These are phyloP conservation scores for Syzygium jambos DNA, from an alignment of 345 rosid genomes.

Conservation along the genomic window DNA sequence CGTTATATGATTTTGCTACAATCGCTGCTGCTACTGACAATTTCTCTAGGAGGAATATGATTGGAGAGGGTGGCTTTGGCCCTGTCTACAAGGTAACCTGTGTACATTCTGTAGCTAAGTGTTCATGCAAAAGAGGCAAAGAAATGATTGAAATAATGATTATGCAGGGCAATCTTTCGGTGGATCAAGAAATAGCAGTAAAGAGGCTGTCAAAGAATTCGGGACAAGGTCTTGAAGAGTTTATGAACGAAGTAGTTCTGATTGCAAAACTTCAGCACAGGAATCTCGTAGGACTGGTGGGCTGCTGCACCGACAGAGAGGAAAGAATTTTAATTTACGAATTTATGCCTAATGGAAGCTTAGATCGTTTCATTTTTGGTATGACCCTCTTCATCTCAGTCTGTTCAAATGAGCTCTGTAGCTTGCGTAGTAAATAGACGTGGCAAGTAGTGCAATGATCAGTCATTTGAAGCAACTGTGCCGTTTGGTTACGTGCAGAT, in stretches of 20 bases:
- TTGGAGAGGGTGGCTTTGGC: no score
- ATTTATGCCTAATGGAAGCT: constrained; percentile 33
- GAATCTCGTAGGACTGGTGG: constrained; percentile 37
- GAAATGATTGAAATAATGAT: neutral
- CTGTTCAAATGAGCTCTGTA: neutral
- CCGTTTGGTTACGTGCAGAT: neutral
- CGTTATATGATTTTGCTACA: no score
- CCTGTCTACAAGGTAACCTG: no score
- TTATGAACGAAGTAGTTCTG: constrained; percentile 23
- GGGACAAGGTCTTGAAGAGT: constrained; percentile 30
- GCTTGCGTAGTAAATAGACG: neutral
- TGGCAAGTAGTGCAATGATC: neutral
- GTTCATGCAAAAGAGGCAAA: no score
- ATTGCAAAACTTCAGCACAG: constrained; percentile 48
- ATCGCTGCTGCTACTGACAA: no score
- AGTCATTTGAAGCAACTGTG: neutral
- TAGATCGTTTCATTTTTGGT: constrained; percentile 40
- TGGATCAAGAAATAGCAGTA: constrained; percentile 39
- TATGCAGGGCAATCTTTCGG: constrained; percentile 27
- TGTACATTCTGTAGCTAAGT: no score
- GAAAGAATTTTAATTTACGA: constrained; percentile 24
- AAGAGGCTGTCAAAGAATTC: constrained; percentile 28
- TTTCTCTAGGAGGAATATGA: no score
- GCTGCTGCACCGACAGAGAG: constrained; percentile 31
- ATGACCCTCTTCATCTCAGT: neutral